These are phyloP conservation scores for Kuraishia piskuri DNA, from an alignment of 805 yeast species.

Conservation along the genomic window DNA sequence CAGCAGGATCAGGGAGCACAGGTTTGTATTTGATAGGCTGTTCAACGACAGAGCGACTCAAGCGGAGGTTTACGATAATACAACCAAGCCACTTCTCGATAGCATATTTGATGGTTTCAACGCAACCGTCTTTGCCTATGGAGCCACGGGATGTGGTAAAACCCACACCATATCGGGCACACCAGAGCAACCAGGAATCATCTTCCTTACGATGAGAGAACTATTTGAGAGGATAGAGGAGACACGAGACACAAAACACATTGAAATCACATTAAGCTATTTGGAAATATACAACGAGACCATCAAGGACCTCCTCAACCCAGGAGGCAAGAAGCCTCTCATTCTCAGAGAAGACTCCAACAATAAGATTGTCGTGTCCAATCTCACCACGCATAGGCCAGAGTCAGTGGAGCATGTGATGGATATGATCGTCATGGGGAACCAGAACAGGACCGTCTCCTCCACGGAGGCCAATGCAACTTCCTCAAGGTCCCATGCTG, in stretches of 20 bases:
- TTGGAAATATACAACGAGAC: conserved; percentile 90
- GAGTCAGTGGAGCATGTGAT: conserved; percentile 60
- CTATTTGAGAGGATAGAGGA: conserved; percentile 55
- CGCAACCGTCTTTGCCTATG: conserved; percentile 91
- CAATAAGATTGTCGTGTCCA: conserved; percentile 60
- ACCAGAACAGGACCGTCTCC: conserved; percentile 68
- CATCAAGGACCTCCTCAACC: conserved; percentile 68
- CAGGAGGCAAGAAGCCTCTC: conserved; percentile 39
- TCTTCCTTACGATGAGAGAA: conserved; percentile 70
- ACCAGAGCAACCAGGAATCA: conserved; percentile 66
- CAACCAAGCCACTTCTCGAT: conserved; percentile 67
- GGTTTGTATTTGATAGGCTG: conserved; percentile 74
- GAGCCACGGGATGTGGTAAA: conserved; percentile 98
- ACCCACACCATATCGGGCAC: conserved; percentile 85
- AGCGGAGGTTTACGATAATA: conserved; percentile 52
- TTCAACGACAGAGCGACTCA: conserved; percentile 65
- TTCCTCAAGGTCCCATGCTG: conserved; percentile 91
- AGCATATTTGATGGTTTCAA: conserved; percentile 78
- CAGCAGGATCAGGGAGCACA: conserved; percentile 54
- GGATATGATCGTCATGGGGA: conserved; percentile 69
- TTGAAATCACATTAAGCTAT: conserved; percentile 63
- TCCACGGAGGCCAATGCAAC: conserved; percentile 89
- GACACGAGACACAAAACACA: conserved; percentile 39
- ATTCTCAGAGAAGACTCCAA: conserved; percentile 66
- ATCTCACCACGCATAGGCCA: conserved; percentile 58